Conservation (phyloP, 2,329 filamentous ascomycete species). For the Ascochyta lentis region DNA sequence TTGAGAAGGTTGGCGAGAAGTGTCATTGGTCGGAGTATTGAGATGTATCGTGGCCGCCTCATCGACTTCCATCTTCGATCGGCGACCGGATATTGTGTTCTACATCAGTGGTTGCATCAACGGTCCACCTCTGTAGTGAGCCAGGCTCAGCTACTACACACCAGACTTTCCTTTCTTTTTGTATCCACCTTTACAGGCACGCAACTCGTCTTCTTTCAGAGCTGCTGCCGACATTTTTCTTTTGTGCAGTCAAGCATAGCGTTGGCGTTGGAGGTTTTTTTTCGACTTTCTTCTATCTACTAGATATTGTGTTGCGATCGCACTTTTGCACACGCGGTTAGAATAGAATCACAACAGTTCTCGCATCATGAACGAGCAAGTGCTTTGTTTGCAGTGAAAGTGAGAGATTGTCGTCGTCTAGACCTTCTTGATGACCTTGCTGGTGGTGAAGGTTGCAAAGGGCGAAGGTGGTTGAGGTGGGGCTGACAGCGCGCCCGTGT, state of each 20-base stretch:
- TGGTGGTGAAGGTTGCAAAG: background rate
- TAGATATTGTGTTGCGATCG: background rate
- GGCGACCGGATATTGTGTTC: too few relatives aligned
- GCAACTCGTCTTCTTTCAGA: background rate
- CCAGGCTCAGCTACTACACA: background rate
- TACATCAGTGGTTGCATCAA: background rate
- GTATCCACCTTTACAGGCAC: background rate
- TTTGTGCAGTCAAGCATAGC: slow-evolving; percentile 2
- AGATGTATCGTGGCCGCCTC: background rate
- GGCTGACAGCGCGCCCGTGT: slow-evolving; percentile 5
- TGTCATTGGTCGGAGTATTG: slow-evolving; percentile 44
- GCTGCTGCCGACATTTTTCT: background rate
- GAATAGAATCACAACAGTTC: too few relatives aligned
- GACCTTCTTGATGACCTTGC: background rate
- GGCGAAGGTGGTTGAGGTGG: background rate
- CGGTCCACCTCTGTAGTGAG: background rate
- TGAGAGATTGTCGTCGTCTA: too few relatives aligned
- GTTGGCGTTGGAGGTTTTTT: background rate
- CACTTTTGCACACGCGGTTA: background rate
- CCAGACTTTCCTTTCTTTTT: background rate
- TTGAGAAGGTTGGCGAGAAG: slow-evolving; percentile 41
- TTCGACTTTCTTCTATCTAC: background rate
- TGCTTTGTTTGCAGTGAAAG: too few relatives aligned
- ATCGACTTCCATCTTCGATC: too few relatives aligned
- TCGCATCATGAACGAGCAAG: too few relatives aligned